Conservation (phyloP, 108 stramenopile species). For the Seminavis robusta region DNA sequence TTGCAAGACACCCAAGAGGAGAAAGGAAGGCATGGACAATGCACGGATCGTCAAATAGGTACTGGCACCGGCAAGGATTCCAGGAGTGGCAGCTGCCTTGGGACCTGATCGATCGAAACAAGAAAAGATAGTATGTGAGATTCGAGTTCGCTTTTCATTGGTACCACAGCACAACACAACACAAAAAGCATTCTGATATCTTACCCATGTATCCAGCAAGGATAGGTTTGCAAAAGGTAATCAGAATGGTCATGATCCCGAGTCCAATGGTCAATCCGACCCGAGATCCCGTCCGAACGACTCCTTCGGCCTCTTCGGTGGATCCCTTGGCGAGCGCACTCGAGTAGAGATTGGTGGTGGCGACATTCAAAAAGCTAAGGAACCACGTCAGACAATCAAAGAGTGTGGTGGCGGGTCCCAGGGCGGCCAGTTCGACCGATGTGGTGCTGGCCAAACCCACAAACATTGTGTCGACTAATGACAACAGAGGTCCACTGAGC, state of each 20-base stretch:
- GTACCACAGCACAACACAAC: neutral
- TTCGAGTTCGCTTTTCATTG: neutral
- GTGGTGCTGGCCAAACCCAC: conserved; percentile 43
- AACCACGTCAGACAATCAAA: conserved; percentile 56
- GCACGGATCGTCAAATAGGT: conserved; percentile 57
- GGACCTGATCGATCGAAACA: conserved; percentile 14
- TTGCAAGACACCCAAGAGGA: conserved; percentile 49
- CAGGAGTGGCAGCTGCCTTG: conserved; percentile 42
- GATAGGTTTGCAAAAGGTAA: conserved; percentile 32
- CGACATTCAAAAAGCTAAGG: conserved; percentile 64
- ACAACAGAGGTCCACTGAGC: conserved; percentile 52
- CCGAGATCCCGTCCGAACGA: conserved; percentile 44
- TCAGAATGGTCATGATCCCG: conserved; percentile 36
- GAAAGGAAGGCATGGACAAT: conserved; percentile 54
- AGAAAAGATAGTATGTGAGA: neutral
- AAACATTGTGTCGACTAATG: conserved; percentile 57
- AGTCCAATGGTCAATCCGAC: conserved; percentile 38
- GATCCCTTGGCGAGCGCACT: conserved; percentile 28
- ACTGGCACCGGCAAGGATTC: conserved; percentile 35
- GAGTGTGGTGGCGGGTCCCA: conserved; percentile 60
- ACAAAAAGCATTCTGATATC: neutral
- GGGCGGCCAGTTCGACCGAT: conserved; percentile 19
- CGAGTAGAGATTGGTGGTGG: conserved; percentile 59
- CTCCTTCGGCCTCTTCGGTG: conserved; percentile 18
- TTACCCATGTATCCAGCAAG: conserved; percentile 54